Evolutionary conservation across 179 eudicot genomes (phyloP), one percentile per base, ranked within the genome.

Genomic region (Actinidia polygama): DNA sequence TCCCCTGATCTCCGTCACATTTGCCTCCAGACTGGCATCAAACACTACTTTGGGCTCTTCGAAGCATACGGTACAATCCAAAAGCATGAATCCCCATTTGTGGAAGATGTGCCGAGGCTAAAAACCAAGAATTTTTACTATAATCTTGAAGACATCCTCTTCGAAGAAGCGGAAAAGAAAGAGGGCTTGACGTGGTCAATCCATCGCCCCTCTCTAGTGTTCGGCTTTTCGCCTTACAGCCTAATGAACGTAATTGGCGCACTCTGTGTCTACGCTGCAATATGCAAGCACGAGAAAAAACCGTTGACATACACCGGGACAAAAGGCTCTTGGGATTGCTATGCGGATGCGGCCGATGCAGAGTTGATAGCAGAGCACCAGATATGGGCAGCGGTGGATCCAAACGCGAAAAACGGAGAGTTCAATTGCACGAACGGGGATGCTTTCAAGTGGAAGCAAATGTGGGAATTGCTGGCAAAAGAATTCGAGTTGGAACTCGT

Each of bases 161-260:
- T 21, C 9, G 61, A 81, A 7, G 73, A 63, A 6, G 57, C 59
- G 3, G 3, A 23, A 24, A 81, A 59, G 67, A 85, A 85, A 15
- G 11, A 50, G 3, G 51, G 49, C 7, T 19, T 85, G 55, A 85
- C 74, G 8, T 69, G 81, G 84, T 80, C 81, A 3, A 55, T 81
- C 15, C 87, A 64, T 64, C 69, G 69, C 69, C 40, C 40, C 6
- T 64, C 69, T 64, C 15, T 69, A 2, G 53, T 85, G 10, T 85
- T 81, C 58, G 84, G 87, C 15, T 85, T 85, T 71, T 85, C 87
- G 7, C 84, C 87, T 5, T 19, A 40, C 8, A 78, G 80, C 68
- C 21, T 78, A 40, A 78, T 78, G 80, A 78, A 78, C 4, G 47
- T 77, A 19, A n/a, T 72, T 2, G 57, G 68, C 21, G 36, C 80